Evolutionary conservation across 2,329 filamentous ascomycete genomes (phyloP).

Genomic region (Hirsutella rhossiliensis): DNA sequence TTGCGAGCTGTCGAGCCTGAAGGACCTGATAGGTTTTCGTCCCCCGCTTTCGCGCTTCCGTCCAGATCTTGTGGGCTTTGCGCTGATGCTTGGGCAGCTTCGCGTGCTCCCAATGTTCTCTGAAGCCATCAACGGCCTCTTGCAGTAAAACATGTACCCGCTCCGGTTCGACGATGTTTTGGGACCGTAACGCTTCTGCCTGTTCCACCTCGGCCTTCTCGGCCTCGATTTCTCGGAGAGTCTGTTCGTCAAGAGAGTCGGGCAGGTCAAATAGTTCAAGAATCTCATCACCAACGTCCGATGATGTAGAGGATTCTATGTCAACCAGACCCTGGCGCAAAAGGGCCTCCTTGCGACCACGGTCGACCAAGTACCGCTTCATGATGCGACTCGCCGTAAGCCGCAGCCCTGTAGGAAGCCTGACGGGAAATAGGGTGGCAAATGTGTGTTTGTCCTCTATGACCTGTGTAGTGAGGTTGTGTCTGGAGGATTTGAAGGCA

Average conservation of each 20-base stretch:
- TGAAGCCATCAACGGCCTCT: constrained; percentile 36
- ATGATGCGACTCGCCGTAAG: constrained; percentile 29
- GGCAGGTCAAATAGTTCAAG: constrained; percentile 26
- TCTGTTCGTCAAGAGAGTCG: constrained; percentile 36
- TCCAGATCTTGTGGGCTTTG: constrained; percentile 53
- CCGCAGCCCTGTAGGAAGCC: constrained; percentile 29
- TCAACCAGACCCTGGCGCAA: constrained; percentile 4
- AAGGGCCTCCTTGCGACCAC: constrained; percentile 8
- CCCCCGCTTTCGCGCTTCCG: constrained; percentile 32
- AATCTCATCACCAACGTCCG: constrained; percentile 22
- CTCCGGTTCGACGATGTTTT: constrained; percentile 23
- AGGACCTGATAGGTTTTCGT: constrained; percentile 26
- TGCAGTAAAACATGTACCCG: constrained; percentile 42
- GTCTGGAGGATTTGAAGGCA: constrained; percentile 11
- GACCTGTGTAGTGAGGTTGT: constrained; percentile 11
- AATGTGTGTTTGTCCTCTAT: constrained; percentile 14
- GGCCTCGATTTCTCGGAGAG: constrained; percentile 47
- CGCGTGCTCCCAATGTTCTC: constrained; percentile 42
- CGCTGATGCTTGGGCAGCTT: constrained; percentile 42
- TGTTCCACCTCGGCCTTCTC: constrained; percentile 16
- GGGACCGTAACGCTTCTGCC: constrained; percentile 2
- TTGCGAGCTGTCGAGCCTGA: constrained; percentile 27
- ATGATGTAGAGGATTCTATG: constrained; percentile 7
- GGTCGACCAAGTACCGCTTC: constrained; percentile 24
- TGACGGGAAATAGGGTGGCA: constrained; percentile 9